These are phyloP conservation scores for Colletotrichum chlorophyti DNA, from an alignment of 2,329 filamentous ascomycete species.

Conservation along the genomic window DNA sequence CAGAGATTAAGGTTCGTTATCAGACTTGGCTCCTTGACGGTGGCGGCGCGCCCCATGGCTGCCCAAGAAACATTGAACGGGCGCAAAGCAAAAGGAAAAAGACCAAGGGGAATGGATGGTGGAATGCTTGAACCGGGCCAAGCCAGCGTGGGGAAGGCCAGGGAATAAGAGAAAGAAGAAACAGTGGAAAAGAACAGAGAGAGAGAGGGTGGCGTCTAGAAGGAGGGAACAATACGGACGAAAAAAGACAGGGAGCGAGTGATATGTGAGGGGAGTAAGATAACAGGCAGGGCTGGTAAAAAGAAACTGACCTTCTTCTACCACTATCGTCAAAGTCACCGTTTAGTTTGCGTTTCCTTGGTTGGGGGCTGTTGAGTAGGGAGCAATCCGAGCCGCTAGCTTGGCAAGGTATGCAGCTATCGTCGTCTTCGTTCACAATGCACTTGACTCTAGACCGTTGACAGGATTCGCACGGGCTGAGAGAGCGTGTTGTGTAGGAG, in stretches of 20 bases:
- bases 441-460: conserved; percentile 77
- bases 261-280: background rate
- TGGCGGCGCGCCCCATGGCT: conserved; percentile 16
- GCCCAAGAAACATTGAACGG: conserved; percentile 15
- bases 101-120: conserved; percentile 11
- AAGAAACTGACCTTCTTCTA: conserved; percentile 78
- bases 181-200: background rate
- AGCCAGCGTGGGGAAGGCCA: background rate
- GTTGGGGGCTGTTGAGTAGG: conserved; percentile 76
- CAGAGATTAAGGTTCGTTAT: conserved; percentile 41
- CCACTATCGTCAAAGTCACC: conserved; percentile 65
- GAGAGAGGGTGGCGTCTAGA: background rate
- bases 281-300: too few species aligned
- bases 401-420: conserved; percentile 77
- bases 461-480: conserved; percentile 75
- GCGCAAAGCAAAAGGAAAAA: conserved; percentile 15
- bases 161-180: background rate
- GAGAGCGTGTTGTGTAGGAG: conserved; percentile 47
- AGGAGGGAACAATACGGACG: background rate
- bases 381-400: conserved; percentile 82
- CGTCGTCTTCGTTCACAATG: conserved; percentile 74
- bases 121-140: background rate
- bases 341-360: conserved; percentile 81
- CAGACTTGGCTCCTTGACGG: conserved; percentile 19
- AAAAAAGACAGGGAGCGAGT: background rate